These are phyloP conservation scores for Leccinum solheimii DNA, from an alignment of 1,284 basidiomycete genomes.

Conservation along the genomic window DNA sequence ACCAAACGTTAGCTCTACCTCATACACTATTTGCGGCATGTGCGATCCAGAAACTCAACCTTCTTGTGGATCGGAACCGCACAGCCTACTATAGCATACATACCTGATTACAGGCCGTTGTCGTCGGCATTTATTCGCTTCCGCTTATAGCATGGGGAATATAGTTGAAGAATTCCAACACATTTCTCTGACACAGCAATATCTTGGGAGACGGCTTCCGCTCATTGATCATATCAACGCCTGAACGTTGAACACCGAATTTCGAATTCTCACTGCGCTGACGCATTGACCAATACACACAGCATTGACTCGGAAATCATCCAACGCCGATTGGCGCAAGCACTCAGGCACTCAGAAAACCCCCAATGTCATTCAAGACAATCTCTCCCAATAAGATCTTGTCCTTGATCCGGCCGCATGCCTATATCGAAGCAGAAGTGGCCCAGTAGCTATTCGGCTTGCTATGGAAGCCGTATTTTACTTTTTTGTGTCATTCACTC, in stretches of 20 bases:
- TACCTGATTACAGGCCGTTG: neutral
- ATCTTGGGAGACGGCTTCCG: slow-evolving; percentile 10
- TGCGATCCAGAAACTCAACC: slow-evolving; percentile 9
- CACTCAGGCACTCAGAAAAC: slow-evolving; percentile 6
- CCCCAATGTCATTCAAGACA: neutral
- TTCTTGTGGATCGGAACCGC: slow-evolving; percentile 11
- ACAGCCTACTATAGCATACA: neutral
- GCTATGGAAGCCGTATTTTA: neutral
- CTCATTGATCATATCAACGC: neutral
- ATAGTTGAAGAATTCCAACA: neutral
- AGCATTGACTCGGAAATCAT: slow-evolving; percentile 1
- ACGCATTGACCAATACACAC: slow-evolving; percentile 7
- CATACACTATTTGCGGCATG: slow-evolving; percentile 1
- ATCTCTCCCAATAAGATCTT: slow-evolving; percentile 5
- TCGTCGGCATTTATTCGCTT: neutral
- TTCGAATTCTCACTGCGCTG: slow-evolving; percentile 12
- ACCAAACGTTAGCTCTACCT: too few relatives aligned
- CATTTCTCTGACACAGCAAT: neutral
- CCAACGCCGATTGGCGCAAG: neutral
- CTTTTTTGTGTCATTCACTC: neutral
- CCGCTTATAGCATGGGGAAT: neutral
- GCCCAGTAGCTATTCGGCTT: neutral
- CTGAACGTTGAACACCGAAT: neutral
- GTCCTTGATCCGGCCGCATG: slow-evolving; percentile 3
- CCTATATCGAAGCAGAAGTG: slow-evolving; percentile 1